Conservation (phyloP, 192 early-diverging fungal genomes). For the Kickxella alabastrina region DNA sequence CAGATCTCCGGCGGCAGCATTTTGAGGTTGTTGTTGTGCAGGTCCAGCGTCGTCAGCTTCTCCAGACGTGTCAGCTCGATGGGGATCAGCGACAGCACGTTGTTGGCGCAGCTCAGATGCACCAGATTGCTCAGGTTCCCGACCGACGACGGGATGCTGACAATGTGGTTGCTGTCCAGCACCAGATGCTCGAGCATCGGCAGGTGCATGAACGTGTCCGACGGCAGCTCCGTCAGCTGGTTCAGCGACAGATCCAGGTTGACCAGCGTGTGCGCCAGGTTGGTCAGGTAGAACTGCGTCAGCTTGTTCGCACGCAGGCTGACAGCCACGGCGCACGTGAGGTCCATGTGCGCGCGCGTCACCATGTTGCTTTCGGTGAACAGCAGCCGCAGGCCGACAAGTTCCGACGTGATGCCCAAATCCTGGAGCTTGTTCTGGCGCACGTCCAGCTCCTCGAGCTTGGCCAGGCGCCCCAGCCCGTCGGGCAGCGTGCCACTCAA, state of each 20-base stretch:
- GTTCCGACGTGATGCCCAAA: constrained; percentile 53
- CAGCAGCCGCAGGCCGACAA: constrained; percentile 59
- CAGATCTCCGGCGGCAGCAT: constrained; percentile 74
- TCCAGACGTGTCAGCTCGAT: constrained; percentile 63
- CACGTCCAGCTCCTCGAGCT: constrained; percentile 72
- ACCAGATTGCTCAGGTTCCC: constrained; percentile 54
- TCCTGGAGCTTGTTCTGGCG: constrained; percentile 77
- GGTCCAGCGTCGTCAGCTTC: constrained; percentile 60
- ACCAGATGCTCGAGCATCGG: constrained; percentile 56
- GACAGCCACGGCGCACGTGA: constrained; percentile 54
- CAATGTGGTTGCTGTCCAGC: constrained; percentile 69
- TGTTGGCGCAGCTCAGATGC: constrained; percentile 63
- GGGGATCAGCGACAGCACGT: constrained; percentile 64
- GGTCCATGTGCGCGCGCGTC: constrained; percentile 58
- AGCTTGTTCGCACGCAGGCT: constrained; percentile 67
- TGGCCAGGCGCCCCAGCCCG: constrained; percentile 54
- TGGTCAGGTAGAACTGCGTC: constrained; percentile 59
- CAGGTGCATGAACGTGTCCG: constrained; percentile 59
- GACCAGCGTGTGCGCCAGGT: constrained; percentile 42
- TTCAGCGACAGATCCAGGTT: constrained; percentile 61
- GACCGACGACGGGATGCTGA: constrained; percentile 61
- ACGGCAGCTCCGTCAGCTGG: constrained; percentile 64
- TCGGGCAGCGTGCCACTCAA: constrained; percentile 67
- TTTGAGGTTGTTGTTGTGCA: constrained; percentile 75
- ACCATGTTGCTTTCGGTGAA: constrained; percentile 72